These are phyloP conservation scores for Mortierella sp. DNA, from an alignment of 371 early-diverging fungal species.

Conservation along the genomic window DNA sequence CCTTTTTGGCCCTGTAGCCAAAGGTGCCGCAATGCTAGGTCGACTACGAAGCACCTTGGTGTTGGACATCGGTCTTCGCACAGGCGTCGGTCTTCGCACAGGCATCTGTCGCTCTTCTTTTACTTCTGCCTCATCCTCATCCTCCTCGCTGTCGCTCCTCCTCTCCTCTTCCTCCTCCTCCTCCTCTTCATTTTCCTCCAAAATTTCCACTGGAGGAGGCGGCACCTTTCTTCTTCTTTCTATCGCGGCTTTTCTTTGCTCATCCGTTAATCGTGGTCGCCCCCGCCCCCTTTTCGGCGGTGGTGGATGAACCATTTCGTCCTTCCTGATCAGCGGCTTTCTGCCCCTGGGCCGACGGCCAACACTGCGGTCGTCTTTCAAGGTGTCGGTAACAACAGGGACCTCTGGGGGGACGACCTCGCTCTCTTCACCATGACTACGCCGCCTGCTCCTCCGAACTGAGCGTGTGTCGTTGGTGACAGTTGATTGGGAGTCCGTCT, in stretches of 20 bases:
- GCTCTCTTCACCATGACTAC: not conserved
- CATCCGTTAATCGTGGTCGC: not conserved
- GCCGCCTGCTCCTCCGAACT: not conserved
- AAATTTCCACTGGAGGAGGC: not conserved
- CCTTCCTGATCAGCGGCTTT: not conserved
- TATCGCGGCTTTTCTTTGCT: too few relatives aligned
- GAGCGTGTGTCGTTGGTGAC: not conserved
- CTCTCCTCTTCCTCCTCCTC: not conserved
- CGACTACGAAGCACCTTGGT: not conserved
- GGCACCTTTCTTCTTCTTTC: not conserved
- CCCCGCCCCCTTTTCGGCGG: not conserved
- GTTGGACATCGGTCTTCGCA: too few relatives aligned
- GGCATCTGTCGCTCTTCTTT: not conserved
- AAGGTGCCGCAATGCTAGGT: not conserved
- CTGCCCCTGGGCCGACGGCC: not conserved
- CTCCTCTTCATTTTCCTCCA: not conserved
- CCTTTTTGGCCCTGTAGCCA: too few relatives aligned
- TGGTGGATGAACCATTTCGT: not conserved
- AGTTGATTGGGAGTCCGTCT: not conserved
- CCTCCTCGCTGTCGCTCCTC: too few relatives aligned
- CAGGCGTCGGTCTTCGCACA: not conserved
- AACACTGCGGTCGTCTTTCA: not conserved
- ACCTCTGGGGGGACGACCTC: not conserved
- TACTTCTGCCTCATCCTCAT: not conserved
- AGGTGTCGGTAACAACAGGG: not conserved